These are phyloP conservation scores for Beverwykella pulmonaria DNA, from an alignment of 495 filamentous ascomycete genomes.

Conservation along the genomic window DNA sequence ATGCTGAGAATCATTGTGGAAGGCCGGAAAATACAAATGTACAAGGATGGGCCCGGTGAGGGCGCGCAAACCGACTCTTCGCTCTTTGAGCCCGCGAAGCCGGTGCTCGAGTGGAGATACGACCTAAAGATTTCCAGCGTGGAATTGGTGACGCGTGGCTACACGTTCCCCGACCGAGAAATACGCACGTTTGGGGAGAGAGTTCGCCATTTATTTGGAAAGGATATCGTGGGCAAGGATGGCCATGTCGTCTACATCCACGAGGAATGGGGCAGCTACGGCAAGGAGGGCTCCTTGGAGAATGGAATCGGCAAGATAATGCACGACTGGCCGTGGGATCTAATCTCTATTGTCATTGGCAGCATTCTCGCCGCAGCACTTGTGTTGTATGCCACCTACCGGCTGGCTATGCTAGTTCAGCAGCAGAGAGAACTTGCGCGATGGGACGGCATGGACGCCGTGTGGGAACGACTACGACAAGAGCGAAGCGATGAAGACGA, in stretches of 20 bases:
- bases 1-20: conserved; percentile 20
- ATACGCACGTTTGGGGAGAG: background rate
- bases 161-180: conserved; percentile 4
- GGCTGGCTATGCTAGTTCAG: background rate
- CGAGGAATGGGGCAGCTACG: conserved; percentile 17
- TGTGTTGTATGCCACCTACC: conserved; percentile 7
- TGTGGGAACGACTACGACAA: conserved; percentile 18
- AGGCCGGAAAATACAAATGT: background rate
- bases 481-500: conserved; percentile 14
- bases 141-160: conserved; percentile 4
- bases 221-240: background rate
- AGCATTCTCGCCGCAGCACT: conserved; percentile 9
- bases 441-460: conserved; percentile 26
- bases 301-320: background rate
- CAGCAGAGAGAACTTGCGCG: conserved; percentile 10
- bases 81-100: background rate
- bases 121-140: conserved; percentile 4
- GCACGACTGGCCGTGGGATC: conserved; percentile 14
- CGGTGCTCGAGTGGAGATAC: conserved; percentile 1
- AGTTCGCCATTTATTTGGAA: conserved; percentile 17
- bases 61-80: background rate
- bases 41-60: background rate
- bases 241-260: conserved; percentile 24
- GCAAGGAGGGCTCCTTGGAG: conserved; percentile 19
- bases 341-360: background rate